phyloP scores from a whole-genome alignment of 1,284 basidiomycete genomes.

The Cryptococcus sp. region DNA sequence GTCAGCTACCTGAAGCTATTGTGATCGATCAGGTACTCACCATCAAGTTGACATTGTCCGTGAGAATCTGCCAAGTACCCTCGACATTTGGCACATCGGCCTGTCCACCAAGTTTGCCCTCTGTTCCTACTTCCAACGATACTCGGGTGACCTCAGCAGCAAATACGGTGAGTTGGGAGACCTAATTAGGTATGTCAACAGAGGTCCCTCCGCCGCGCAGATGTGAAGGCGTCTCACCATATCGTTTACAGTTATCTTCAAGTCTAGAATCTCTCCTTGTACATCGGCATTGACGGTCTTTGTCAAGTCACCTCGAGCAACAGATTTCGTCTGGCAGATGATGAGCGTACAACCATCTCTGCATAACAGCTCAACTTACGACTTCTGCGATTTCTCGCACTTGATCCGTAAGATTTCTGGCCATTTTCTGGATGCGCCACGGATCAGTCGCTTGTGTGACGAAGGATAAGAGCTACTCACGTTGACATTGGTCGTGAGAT shows the following conservation, averaged over 20 bases:
- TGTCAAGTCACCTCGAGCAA: conserved; percentile 86
- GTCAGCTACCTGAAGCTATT: conserved; percentile 5
- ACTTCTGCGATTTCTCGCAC: conserved; percentile 96
- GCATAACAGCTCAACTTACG: conserved; percentile 41
- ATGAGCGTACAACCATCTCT: neutral
- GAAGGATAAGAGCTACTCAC: conserved; percentile 53
- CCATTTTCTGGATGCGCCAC: conserved; percentile 67
- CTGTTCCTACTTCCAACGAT: conserved; percentile 89
- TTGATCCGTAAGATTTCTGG: conserved; percentile 90
- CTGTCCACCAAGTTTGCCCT: conserved; percentile 94
- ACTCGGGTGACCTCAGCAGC: conserved; percentile 72
- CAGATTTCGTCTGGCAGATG: conserved; percentile 72
- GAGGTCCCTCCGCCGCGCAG: too few species aligned
- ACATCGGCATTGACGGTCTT: conserved; percentile 93
- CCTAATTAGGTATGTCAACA: conserved; percentile 12
- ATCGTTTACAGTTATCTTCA: conserved; percentile 67
- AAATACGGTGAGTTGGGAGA: conserved; percentile 57
- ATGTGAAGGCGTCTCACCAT: conserved; percentile 37
- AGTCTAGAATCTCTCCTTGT: conserved; percentile 93
- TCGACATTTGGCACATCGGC: conserved; percentile 83
- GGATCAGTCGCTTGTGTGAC: conserved; percentile 6
- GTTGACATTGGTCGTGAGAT: conserved; percentile 86
- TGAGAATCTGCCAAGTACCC: conserved; percentile 91
- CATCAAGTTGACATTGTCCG: conserved; percentile 84
- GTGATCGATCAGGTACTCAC: conserved; percentile 15